Base-by-base conservation (phyloP, 352 stramenopile genomes). In the Globisporangium cystogenes region DNA sequence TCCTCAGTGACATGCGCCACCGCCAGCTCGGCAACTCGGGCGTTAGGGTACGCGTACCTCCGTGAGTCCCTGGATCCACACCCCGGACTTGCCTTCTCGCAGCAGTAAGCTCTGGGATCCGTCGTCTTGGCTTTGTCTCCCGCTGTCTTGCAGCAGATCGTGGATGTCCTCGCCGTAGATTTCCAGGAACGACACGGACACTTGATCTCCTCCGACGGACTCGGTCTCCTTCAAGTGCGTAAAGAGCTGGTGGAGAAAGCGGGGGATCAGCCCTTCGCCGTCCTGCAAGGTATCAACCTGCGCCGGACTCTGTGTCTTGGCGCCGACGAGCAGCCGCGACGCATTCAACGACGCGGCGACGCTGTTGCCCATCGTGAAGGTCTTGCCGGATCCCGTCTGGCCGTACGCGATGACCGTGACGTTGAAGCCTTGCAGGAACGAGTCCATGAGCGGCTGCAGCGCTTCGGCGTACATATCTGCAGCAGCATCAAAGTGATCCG, bases 151-250 rank as follows among this genome's bases (percentile, higher is more conserved):
- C 1, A 99, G 67, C 29, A 99, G 63, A 66, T 99, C 96, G 56
- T 96, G 86, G 50, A 99, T 96, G 55, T 99, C 95, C 71, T 99
- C 94, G 21, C 95, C 95, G 44, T 99, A 99, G 16, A 99, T 98
- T 70, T 99, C 96, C 6, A 99, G 72, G 59, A 92, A 95, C 4
- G 85, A 95, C n/a, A 93, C 85, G 0, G 76, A 86, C 3, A 93
- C 64, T 41, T 87, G 65, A 48, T 68, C 63, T 1, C 67, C 69
- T 3, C 55, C 55, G 7, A 42, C 37, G 2, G 53, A 56, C 23
- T 84, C 74, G 16, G 48, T 63, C 24, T 55, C 51, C 4, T 68
- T 65, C 23, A 91, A 55, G 8, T 70, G 68, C 0, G 52, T 47
- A 39, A 95, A 95, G 16, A 94, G 64, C 27, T 95, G 73, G 36